Percentiles rank a stretch among this genome's conserved stretches.
Conservation (phyloP, 2,329 filamentous ascomycete genomes). For the Metarhizium sp. region DNA sequence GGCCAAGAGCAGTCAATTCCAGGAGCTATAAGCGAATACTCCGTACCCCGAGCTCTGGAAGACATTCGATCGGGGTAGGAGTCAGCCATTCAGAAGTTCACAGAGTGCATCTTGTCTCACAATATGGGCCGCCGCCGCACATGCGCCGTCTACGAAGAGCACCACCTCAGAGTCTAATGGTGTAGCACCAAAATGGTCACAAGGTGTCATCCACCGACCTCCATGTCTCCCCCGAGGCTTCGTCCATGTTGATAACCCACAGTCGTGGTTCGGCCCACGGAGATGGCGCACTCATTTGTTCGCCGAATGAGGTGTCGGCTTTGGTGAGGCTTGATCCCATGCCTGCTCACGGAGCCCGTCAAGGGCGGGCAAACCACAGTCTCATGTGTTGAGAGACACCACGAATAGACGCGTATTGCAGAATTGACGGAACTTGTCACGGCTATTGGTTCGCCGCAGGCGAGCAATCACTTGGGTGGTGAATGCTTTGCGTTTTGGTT, state of each 20-base stretch:
- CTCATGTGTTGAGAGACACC: background rate
- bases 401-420: background rate
- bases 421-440: background rate
- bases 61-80: background rate
- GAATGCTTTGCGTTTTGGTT: background rate
- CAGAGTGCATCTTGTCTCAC: background rate
- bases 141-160: background rate
- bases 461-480: background rate
- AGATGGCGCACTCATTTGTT: background rate
- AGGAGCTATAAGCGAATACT: too few relatives aligned
- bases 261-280: background rate
- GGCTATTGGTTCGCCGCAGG: background rate
- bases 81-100: background rate
- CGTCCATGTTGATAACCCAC: background rate
- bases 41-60: background rate
- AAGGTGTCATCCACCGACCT: background rate
- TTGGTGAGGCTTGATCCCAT: background rate
- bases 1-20: too few relatives aligned
- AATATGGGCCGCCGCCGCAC: background rate
- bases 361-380: background rate
- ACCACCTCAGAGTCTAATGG: background rate
- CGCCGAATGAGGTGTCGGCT: background rate
- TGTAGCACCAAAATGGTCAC: constrained; percentile 2
- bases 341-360: background rate
- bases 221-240: background rate